Percentiles rank a stretch among this genome's conserved stretches.
Evolutionary conservation across 2,329 filamentous ascomycete species (phyloP).

Genomic region (Fonsecaea multimorphosa): DNA sequence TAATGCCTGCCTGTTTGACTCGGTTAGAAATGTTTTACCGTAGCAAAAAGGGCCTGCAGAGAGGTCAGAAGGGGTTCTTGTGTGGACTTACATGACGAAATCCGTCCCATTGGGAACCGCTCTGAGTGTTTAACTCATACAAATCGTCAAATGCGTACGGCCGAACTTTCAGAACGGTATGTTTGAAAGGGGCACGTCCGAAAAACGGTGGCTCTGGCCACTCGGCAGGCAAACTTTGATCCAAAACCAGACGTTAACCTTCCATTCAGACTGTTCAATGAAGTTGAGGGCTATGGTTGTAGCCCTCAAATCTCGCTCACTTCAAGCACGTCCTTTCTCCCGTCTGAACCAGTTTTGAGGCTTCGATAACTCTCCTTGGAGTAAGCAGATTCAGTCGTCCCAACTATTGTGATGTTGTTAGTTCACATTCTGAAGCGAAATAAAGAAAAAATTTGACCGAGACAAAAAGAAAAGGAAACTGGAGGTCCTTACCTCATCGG

Average conservation of each 20-base stretch:
- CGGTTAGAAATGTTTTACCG: neutral
- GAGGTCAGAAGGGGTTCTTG: neutral
- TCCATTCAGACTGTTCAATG: neutral
- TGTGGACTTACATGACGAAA: constrained; percentile 51
- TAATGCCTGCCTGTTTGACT: neutral
- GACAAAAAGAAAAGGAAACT: neutral
- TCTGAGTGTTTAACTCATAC: constrained; percentile 55
- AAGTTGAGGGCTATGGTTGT: too few relatives aligned
- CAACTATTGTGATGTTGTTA: constrained; percentile 53
- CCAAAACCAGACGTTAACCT: neutral
- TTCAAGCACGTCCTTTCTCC: constrained; percentile 63
- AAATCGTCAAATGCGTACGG: constrained; percentile 50
- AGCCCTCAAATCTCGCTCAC: neutral
- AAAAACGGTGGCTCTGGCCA: constrained; percentile 59
- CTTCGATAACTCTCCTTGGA: constrained; percentile 58
- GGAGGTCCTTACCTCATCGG: constrained; percentile 7
- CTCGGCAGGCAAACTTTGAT: constrained; percentile 49
- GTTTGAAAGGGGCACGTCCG: constrained; percentile 57
- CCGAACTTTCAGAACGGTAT: constrained; percentile 57
- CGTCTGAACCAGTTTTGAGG: constrained; percentile 58
- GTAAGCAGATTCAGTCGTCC: constrained; percentile 63
- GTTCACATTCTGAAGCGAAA: constrained; percentile 60
- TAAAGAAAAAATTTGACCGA: too few relatives aligned
- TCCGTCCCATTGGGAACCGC: constrained; percentile 56
- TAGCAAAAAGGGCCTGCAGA: neutral